Base-by-base conservation (phyloP, 768 basidiomycete species). In the Suillus alpinus region DNA sequence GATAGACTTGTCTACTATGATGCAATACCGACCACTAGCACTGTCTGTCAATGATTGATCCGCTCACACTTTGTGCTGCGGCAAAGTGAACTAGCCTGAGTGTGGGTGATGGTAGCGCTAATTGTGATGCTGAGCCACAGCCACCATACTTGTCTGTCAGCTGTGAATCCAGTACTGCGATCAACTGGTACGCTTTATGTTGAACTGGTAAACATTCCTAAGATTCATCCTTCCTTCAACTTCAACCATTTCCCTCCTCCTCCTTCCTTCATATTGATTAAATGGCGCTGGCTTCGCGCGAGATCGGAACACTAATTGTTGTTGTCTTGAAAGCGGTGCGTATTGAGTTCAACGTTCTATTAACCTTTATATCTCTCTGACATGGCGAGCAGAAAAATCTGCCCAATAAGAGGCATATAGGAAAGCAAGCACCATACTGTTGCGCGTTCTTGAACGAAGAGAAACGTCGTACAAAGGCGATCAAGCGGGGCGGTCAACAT, bases 381-480 rank as follows among this genome's bases (percentile, higher is more conserved):
- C 64, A 67, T 62, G 57, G 55, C 66, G 53, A 56, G 43, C 71
- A 94, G 92, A 89, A 88, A 75, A 92, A 94, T 75, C 80, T 94
- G 57, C 92, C 93, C 18, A 94, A 94, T 68, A 94, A 94, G 78
- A 81, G 89, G 66, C 89, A 94, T 73, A 95, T 94, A 51, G 92
- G 92, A 65, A 99, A 99, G 77, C 97, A 98, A 75, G 95, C 98
- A 73, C 97, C 97, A 0, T 99, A 96, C 75, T 97, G 94, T 66
- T 77, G 86, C 26, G 83, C 96, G 29, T 78, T 81, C 4, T 78
- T 95, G 57, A 89, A 92, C 69, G 86, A 87, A 55, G 89, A 95
- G 74, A 95, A 88, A 69, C 85, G 88, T 61, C 83, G 92, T 56
- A 98, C 96, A 5, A 93, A 90, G 73, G 87, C 94, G n/a, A 89